Evolutionary conservation across 2,329 filamentous ascomycete genomes (phyloP), one percentile per base, ranked within the genome.

Genomic region (Blastomyces gilchristii): DNA sequence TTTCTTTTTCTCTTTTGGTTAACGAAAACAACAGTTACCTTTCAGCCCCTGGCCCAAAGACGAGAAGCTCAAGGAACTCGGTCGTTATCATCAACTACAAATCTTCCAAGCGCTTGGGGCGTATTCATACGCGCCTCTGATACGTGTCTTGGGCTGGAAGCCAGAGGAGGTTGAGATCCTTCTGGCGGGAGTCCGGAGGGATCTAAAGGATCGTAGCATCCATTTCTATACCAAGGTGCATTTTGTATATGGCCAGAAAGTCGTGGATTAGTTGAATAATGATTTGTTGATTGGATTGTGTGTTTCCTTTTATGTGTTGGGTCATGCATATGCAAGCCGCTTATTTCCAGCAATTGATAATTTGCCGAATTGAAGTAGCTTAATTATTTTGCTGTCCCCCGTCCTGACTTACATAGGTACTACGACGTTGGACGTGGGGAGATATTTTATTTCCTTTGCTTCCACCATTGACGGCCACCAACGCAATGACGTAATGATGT

Each of bases 81-180:
- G 61, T 25, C 60, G 57, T 8, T 56, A 58, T 18, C 50, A 65
- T 45, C 62, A 57, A 18, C 39, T 64, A 12, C 64, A 64, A 45
- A 31, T 65, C 54, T 50, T 67, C 22, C 63, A 68, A 11, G 64
- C 58, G 12, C 43, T 68, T 22, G 54, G 64, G n/a, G 66, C 64
- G 25, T 61, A 68, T 45, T 64, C 62, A 22, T 58, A 54, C 31
- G 66, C 62, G 34, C 39, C 65, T 18, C 67, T 70, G 25, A 63
- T 53, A 2, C 60, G 65, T 18, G 31, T 47, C 14, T 41, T 62
- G 34, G 53, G 53, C 25, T 62, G 61, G 61, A 31, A 22, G n/a
- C 31, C 50, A 18, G 22, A 12, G 14, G 61, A 62, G 25, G 52
- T 62, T n/a, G 61, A 62, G 16, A 16, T 62, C 22, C 43, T 62